phyloP scores from a whole-genome alignment of 441 rosid genomes.

The Kokia cookei region DNA sequence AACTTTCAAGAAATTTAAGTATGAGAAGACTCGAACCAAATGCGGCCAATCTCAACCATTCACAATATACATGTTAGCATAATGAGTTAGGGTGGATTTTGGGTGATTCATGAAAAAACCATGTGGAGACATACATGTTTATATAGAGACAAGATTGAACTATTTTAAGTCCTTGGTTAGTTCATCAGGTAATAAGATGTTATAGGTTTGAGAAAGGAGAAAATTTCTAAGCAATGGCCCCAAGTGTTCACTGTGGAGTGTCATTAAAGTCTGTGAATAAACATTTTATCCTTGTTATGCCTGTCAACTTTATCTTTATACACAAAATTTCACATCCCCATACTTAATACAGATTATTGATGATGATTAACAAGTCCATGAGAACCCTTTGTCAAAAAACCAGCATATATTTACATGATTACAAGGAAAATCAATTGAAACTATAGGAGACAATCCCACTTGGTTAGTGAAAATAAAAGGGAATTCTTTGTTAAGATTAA shows the following conservation, averaged over 20 bases:
- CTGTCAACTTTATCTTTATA: not conserved
- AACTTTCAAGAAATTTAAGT: no score
- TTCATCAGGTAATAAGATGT: slow-evolving; percentile 14
- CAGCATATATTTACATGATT: not conserved
- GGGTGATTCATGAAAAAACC: not conserved
- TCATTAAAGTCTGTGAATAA: slow-evolving; percentile 27
- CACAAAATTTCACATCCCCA: not conserved
- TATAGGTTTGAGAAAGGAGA: slow-evolving; percentile 1
- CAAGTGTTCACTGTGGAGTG: slow-evolving; percentile 18
- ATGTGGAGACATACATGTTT: not conserved
- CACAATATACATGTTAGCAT: no score
- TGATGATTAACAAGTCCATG: not conserved
- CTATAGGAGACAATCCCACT: not conserved
- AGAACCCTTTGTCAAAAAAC: not conserved
- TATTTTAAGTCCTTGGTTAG: not conserved
- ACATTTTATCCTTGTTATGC: not conserved
- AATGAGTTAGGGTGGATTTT: not conserved
- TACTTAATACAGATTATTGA: not conserved
- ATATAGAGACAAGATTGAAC: slow-evolving; percentile 18
- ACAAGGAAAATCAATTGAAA: not conserved
- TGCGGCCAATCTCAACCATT: no score
- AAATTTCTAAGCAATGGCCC: slow-evolving; percentile 14
- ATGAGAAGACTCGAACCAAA: no score
- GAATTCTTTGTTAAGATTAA: not conserved
- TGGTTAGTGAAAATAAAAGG: not conserved